Evolutionary conservation across 495 filamentous ascomycete genomes (phyloP), one percentile per base, ranked within the genome.

Genomic region (Penicillium nucicola): DNA sequence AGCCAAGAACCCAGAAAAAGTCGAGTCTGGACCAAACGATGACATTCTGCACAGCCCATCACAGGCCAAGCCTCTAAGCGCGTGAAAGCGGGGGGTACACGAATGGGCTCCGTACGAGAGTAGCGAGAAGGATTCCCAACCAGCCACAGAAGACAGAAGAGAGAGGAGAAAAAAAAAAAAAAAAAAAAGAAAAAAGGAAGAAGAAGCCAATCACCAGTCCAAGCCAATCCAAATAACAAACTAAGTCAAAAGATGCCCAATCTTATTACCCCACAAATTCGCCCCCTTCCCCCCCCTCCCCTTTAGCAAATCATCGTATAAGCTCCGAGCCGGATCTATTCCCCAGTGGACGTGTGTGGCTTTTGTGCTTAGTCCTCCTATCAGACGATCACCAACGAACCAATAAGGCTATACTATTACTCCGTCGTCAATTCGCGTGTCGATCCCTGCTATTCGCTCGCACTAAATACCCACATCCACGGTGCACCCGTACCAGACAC

Each of bases 401-500:
- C 25, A 28, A 28, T 28, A 8, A 28, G 7, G 25, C 7, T 28
- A 40, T 10, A 12, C 1, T 40, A 40, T 40, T 40, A 22, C 37
- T 17, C 35, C 14, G 14, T 38, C 18, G 14, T 23, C 37, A 22
- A 25, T 28, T 15, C 13, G 5, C 20, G n/a, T 48, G 42, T 53
- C 45, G 50, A 50, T 50, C 41, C 36, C 19, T 50, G 22, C 23
- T 15, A 56, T 56, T 60, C 43, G 48, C 32, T 44, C 43, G 31
- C 20, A 41, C 48, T 50, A 52, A 46, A 14, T 51, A 49, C 33
- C 60, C 56, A 59, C 49, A 48, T 48, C 52, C 49, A 59, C 49
- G 56, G 50, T 46, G 44, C 51, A 55, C 53, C 49, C 47, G 50
- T 57, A 55, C 60, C 57, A 63, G 53, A 55, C 48, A 50, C 53